Conservation (phyloP, 805 yeast genomes). For the Cyberlindnera veronae region DNA sequence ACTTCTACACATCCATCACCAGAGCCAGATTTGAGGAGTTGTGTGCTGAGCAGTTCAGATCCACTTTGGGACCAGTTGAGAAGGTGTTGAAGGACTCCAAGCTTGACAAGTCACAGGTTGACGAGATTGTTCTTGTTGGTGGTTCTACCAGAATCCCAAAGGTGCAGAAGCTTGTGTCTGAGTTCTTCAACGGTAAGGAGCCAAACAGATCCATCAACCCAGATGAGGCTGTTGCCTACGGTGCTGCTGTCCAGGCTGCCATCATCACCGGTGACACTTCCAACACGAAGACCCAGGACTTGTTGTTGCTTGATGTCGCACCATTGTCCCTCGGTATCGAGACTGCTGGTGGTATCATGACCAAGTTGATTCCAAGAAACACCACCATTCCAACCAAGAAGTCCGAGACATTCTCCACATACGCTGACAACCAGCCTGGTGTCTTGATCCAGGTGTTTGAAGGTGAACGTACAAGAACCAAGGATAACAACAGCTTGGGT, state of each 20-base stretch:
- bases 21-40: conserved; percentile 99
- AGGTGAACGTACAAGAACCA: conserved; percentile 91
- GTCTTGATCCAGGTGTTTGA: conserved; percentile 76
- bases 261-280: conserved; percentile 96
- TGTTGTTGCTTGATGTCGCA: conserved; percentile 73
- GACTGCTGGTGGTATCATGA: conserved; percentile 77
- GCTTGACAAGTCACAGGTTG: conserved; percentile 84
- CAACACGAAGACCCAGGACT: conserved; percentile 84
- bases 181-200: conserved; percentile 97
- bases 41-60: conserved; percentile 93
- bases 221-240: conserved; percentile 99
- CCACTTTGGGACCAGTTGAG: conserved; percentile 69
- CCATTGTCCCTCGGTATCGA: conserved; percentile 80
- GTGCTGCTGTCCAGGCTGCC: conserved; percentile 99
- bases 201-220: conserved; percentile 98
- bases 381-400: conserved; percentile 72
- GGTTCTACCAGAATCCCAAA: conserved; percentile 99
- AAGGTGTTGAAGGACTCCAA: conserved; percentile 92
- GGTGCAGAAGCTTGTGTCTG: conserved; percentile 93
- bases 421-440: conserved; percentile 81
- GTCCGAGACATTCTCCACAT: conserved; percentile 75
- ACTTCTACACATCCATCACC: conserved; percentile 95
- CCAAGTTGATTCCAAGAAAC: conserved; percentile 73
- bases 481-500: conserved; percentile 88
- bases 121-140: conserved; percentile 95